Base-by-base conservation (phyloP, 2,329 filamentous ascomycete genomes). In the Westerdykella ornata region DNA sequence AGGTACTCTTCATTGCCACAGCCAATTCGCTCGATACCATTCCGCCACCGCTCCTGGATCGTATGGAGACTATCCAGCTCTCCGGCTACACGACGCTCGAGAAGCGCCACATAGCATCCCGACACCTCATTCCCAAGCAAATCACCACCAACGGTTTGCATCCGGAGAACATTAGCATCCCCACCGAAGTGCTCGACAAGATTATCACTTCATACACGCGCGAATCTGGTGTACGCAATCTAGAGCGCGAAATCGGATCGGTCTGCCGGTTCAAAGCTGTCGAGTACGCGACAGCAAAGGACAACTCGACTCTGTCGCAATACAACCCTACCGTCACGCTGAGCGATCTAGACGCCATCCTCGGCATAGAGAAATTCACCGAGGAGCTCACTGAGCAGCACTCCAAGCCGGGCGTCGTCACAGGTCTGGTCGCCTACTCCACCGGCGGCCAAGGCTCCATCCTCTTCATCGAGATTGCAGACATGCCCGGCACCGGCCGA, bases 181-280 rank as follows among this genome's bases (percentile, higher is more conserved):
- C 79, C 33, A 82, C 87, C 45, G 85, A 90, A 22, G 89, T 96
- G 3, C 78, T 98, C 42, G 88, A 90, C 66, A 94, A 94, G 66
- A 88, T 96, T 52, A 97, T 97, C 56, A 92, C 92, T 57, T 84
- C 85, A 19, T 98, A 98, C 72, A 98, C 92, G 31, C 88, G 90
- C 48, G 92, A 98, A 68, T 86, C 90, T 39, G 92, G 92, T 31
- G 92, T 98, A 22, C 88, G 92, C 54, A 97, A 94, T 59, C 77
- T 98, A 16, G 92, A 98, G 69, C 85, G 92, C 46, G 92, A 98
- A 67, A 84, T 98, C 54, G 90, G 90, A 31, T 87, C 86, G 13
- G 88, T 98, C 30, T 96, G 92, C 66, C 87, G 92, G 46, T 84
- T 85, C 55, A 96, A 96, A 71, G 92, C 92, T 2, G 92, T 98